Evolutionary conservation across 805 yeast genomes (phyloP), one percentile per base, ranked within the genome.

Genomic region (Kluyveromyces dobzhanskii): DNA sequence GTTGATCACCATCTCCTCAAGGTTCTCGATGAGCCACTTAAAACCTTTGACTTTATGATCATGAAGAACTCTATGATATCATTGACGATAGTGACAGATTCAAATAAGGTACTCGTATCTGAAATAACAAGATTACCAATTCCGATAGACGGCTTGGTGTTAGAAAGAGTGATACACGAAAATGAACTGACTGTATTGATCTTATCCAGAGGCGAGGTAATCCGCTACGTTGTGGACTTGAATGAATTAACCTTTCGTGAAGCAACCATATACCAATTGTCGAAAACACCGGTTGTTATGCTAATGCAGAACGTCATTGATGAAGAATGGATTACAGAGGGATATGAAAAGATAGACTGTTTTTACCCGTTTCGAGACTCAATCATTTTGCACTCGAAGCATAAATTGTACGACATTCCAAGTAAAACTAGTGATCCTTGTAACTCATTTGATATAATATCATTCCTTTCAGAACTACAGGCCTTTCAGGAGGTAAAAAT

Each of bases 391-490:
- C 30, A 26, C 12, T 34, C 37, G 7, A 11, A 34, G 9, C 12
- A 16, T 25, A 34, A 34, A 17, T 17, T 34, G 12, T 34, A 34
- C 9, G 30, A 17, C 9, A 24, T 34, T 4, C 32, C 32, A 6
- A 7, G 21, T 16, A 24, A 24, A 17, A 6, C 4, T 13, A 3
- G 30, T 6, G 35, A 32, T 18, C n/a, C 5, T n/a, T 14, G 11
- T 8, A 10, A 7, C 14, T 13, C 21, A 13, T 16, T 32, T 19
- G 23, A 34, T 3, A 13, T 18, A 14, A 10, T 25, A 12, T n/a
- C 37, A 14, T 24, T 17, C 24, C 17, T 34, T 13, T 21, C 37
- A 13, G 29, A 34, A 12, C 24, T 34, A 29, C 17, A 34, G 5
- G 29, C 24, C 8, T 34, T 34, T 19, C 14, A 23, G 6, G 21